Evolutionary conservation across 108 stramenopile species (phyloP), one percentile per base, ranked within the genome.

Genomic region (Cyclostephanos tholiformis): DNA sequence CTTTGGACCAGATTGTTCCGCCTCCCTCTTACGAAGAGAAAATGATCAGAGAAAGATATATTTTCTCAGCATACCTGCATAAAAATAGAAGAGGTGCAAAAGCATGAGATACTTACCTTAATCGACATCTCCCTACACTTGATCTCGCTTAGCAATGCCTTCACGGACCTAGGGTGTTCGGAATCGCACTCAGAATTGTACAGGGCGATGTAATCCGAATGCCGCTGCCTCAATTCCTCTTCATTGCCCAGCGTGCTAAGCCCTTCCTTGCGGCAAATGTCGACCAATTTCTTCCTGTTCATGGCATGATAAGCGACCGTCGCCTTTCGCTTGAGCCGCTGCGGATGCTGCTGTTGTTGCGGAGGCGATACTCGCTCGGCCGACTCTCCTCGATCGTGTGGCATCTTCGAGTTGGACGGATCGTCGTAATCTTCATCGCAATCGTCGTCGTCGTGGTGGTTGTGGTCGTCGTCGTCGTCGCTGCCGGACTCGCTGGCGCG

Each of bases 121-220:
- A 55, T 67, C n/a, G 38, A 57, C 12, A 14, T 43, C 67, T 88
- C 86, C 19, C 75, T 74, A 16, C 63, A 52, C 23, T 65, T 61
- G 12, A 90, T 52, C n/a, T 77, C 80, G 1, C 58, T 63, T n/a
- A 75, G 17, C 11, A 91, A 58, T 57, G 87, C 77, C 12, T 19
- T 49, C n/a, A 65, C 79, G 14, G 77, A 76, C 26, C 80, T 26
- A 1, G 87, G 89, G 36, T 79, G 71, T 7, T 70, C 67, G 0
- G 84, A 72, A 63, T 88, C 84, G 46, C 74, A 77, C 63, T 91
- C 86, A 0, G 89, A 77, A 67, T 91, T 91, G 67, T 77, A 83
- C 39, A 88, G 60, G 9, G 51, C 65, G 20, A 84, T 70, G 71
- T 71, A 91, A 25, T 80, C 81, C 13, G 71, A 56, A 59, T 87